Evolutionary conservation across 352 stramenopile genomes (phyloP), one percentile per base, ranked within the genome.

Genomic region (Phytophthora crassamura): DNA sequence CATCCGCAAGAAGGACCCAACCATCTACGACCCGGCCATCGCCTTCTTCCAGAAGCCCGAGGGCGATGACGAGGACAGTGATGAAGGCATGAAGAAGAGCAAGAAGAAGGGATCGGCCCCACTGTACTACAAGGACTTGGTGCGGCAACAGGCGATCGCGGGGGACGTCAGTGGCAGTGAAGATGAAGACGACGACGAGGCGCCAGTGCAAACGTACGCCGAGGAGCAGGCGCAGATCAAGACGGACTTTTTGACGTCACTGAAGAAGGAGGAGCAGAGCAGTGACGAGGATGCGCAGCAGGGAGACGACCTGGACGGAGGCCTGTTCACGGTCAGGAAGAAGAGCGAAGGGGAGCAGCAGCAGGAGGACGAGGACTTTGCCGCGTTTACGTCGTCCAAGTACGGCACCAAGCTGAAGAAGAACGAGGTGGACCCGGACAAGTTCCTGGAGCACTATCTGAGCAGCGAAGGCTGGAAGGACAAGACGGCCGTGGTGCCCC

Each of bases 41-140:
- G 74, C 76, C 46, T 99, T 98, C 65, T 99, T 98, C 65, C 77
- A 85, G 63, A 63, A 77, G 34, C 55, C 61, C 5, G 73, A 81
- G 16, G 48, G 28, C 30, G 66, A 74, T 0, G 41, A 61, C 14
- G 73, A 69, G 8, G 51, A 50, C 16, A 64, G 72, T 2, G 70
- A 74, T 3, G 68, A 67, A 4, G 55, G 65, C 38, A 59, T 57
- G 33, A 72, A 72, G 50, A 72, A 64, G 48, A 74, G 62, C 53
- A 74, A 75, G 40, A 66, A 77, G 43, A 87, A 80, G 33, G 56
- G 61, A 4, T 60, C 57, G 7, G 69, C 72, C 18, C 88, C 88
- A 28, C 56, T 94, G 51, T 94, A 96, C 57, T 96, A 96, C 82
- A 99, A 98, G 67, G 97, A 99, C 82, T 78, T 99, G 30, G 82